phyloP scores from a whole-genome alignment of 208 protist genomes.

The Herpetomonas samuelpessoai region DNA sequence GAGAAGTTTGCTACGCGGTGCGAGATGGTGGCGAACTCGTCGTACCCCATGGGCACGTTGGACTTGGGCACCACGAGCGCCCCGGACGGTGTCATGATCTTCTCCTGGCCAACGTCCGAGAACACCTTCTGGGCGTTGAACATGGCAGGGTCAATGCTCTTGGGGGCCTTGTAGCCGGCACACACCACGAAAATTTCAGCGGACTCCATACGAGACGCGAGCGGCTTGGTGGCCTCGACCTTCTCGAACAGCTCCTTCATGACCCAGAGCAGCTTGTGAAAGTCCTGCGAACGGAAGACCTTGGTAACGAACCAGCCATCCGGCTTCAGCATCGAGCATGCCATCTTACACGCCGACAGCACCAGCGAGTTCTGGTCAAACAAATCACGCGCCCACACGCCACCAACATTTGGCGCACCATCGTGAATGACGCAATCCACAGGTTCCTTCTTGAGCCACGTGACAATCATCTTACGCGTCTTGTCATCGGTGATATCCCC shows the following conservation, averaged over 20 bases:
- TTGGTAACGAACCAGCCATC: constrained; percentile 99
- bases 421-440: constrained; percentile 98
- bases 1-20: constrained; percentile 71
- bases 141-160: constrained; percentile 95
- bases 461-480: constrained; percentile 93
- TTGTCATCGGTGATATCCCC: constrained; percentile 99
- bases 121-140: constrained; percentile 97
- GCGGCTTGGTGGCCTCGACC: constrained; percentile 98
- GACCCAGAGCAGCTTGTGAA: constrained; percentile 98
- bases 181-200: constrained; percentile 99
- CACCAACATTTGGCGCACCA: constrained; percentile 99
- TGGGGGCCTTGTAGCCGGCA: constrained; percentile 94
- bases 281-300: constrained; percentile 99
- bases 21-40: constrained; percentile 84
- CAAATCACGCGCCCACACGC: constrained; percentile 98
- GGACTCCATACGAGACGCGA: constrained; percentile 96
- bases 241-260: constrained; percentile 98
- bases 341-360: constrained; percentile 95
- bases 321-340: constrained; percentile 92
- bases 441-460: constrained; percentile 93
- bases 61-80: constrained; percentile 68
- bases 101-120: constrained; percentile 89
- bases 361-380: constrained; percentile 97
- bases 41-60: constrained; percentile 89
- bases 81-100: constrained; percentile 72